Conservation (phyloP, 768 basidiomycete species). For the Pulveroboletus sp. region DNA sequence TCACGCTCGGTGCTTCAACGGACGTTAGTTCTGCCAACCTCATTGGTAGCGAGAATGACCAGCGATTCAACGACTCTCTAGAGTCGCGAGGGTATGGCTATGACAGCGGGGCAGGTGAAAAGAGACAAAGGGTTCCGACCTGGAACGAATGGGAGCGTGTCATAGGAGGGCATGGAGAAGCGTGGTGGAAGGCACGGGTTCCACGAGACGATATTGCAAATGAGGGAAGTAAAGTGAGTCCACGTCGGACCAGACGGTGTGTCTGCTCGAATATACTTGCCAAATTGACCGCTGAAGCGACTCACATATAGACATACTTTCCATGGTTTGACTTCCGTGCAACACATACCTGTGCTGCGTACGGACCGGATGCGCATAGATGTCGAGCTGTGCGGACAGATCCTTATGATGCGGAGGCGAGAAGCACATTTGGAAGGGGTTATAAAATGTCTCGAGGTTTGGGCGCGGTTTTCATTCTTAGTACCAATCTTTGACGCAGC, state of each 20-base stretch:
- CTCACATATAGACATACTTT: slow-evolving; percentile 57
- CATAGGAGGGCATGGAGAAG: slow-evolving; percentile 10
- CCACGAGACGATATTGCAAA: slow-evolving; percentile 11
- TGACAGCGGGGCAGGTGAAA: slow-evolving; percentile 1
- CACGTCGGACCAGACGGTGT: slow-evolving; percentile 26
- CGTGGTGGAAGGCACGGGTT: slow-evolving; percentile 18
- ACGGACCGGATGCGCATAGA: slow-evolving; percentile 70
- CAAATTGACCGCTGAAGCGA: slow-evolving; percentile 1
- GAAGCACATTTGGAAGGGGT: slow-evolving; percentile 66
- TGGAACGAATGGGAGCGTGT: slow-evolving; percentile 40
- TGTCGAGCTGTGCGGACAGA: slow-evolving; percentile 71
- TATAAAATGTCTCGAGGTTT: slow-evolving; percentile 51
- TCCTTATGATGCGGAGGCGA: slow-evolving; percentile 63
- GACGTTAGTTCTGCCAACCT: slow-evolving; percentile 27
- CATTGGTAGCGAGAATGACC: slow-evolving; percentile 14
- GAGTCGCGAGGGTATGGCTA: not conserved
- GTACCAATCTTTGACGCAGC: slow-evolving; percentile 5
- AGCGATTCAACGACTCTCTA: slow-evolving; percentile 4
- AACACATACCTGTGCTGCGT: slow-evolving; percentile 43
- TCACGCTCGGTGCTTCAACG: slow-evolving; percentile 27
- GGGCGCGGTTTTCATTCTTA: slow-evolving; percentile 12
- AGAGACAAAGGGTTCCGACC: slow-evolving; percentile 40
- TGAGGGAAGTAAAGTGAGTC: slow-evolving; percentile 7
- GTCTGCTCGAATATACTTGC: slow-evolving; percentile 1
- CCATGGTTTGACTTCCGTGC: slow-evolving; percentile 53